phyloP scores from a whole-genome alignment of 306 rosid species.

The Chamaecrista fasciculata region DNA sequence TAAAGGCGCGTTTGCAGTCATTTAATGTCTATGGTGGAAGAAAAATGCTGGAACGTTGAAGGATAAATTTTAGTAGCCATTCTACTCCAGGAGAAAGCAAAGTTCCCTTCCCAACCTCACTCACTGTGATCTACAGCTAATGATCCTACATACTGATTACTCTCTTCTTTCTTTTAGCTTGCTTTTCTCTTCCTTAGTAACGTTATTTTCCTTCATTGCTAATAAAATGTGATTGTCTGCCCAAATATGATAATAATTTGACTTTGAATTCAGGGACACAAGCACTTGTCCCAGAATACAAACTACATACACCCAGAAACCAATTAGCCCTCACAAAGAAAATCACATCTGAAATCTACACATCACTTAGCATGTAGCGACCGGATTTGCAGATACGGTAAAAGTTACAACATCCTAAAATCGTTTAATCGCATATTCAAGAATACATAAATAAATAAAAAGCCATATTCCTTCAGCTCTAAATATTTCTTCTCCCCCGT shows the following conservation, averaged over 20 bases:
- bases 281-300: slow-evolving; percentile 8
- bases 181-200: background rate
- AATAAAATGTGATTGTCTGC: background rate
- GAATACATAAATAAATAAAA: background rate
- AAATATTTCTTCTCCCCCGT: background rate
- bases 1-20: background rate
- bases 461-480: background rate
- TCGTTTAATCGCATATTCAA: background rate
- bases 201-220: background rate
- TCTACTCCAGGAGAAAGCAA: background rate
- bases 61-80: background rate
- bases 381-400: slow-evolving; percentile 13
- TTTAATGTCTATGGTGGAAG: background rate
- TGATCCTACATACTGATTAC: background rate
- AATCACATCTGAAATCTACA: background rate
- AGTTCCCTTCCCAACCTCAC: no score
- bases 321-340: background rate
- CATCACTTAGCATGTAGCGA: slow-evolving; percentile 6
- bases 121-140: background rate
- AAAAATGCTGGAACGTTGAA: background rate
- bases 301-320: background rate
- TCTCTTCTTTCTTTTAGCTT: background rate
- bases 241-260: background rate
- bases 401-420: slow-evolving; percentile 23
- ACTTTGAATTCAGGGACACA: slow-evolving; percentile 1